Evolutionary conservation across 305 asterid species (phyloP).

Genomic region (Fraxinus sp.): DNA sequence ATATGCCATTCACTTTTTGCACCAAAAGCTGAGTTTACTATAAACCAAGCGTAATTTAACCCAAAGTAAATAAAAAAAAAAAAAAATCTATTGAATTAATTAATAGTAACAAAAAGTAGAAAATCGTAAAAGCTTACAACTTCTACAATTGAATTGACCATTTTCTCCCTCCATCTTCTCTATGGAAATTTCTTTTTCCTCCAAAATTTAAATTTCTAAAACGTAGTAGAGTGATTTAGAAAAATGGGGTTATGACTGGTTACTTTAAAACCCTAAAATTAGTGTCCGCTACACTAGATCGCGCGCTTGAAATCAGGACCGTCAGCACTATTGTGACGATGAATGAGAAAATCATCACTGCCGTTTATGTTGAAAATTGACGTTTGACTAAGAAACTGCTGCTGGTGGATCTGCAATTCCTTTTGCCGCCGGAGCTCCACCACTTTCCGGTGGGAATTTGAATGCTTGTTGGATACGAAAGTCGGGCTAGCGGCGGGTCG

Average conservation of each 20-base stretch:
- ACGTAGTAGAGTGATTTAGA: slow-evolving; percentile 29
- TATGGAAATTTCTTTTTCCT: not conserved
- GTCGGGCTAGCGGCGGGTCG: slow-evolving; percentile 97
- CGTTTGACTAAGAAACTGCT: slow-evolving; percentile 51
- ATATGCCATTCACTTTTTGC: slow-evolving; percentile 12
- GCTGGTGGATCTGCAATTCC: slow-evolving; percentile 58
- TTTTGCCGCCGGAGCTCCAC: slow-evolving; percentile 88
- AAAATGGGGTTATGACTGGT: slow-evolving; percentile 47
- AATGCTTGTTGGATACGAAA: slow-evolving; percentile 69
- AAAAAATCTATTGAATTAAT: slow-evolving; percentile 15
- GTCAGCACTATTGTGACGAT: slow-evolving; percentile 45
- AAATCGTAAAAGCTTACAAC: slow-evolving; percentile 29
- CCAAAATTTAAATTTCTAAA: slow-evolving; percentile 40
- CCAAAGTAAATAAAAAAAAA: not conserved
- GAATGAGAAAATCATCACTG: slow-evolving; percentile 74
- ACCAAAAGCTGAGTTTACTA: slow-evolving; percentile 9
- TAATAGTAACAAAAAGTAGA: slow-evolving; percentile 27
- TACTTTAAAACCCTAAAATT: slow-evolving; percentile 24
- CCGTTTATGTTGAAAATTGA: slow-evolving; percentile 65
- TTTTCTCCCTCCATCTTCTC: slow-evolving; percentile 30
- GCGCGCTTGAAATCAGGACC: slow-evolving; percentile 71
- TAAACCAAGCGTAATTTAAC: not conserved
- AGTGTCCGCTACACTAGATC: slow-evolving; percentile 45
- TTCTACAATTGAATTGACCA: slow-evolving; percentile 42
- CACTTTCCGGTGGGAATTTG: slow-evolving; percentile 94